These are phyloP conservation scores for Vishniacozyma victoriae DNA, from an alignment of 768 basidiomycete species.

Conservation along the genomic window DNA sequence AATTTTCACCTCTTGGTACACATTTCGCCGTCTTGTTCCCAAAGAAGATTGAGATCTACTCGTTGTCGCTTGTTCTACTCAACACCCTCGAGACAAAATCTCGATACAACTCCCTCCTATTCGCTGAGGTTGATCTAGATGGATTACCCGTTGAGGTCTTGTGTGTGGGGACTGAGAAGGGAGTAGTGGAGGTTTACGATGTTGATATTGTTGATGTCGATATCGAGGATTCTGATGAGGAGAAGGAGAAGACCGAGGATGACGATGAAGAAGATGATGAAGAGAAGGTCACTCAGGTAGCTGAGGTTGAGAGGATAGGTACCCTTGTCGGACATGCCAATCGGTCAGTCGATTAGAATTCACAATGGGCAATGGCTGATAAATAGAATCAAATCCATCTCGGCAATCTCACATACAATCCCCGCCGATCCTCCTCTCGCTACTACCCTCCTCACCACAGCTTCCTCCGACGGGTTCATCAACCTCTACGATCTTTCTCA, in stretches of 20 bases:
- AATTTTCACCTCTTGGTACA: constrained; percentile 73
- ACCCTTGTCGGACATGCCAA: constrained; percentile 75
- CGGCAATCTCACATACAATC: constrained; percentile 17
- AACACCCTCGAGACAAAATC: constrained; percentile 70
- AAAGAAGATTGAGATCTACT: constrained; percentile 72
- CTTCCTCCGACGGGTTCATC: constrained; percentile 79
- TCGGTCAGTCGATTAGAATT: constrained; percentile 56
- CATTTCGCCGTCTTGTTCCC: constrained; percentile 74
- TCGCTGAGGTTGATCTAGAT: constrained; percentile 57
- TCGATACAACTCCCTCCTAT: constrained; percentile 76
- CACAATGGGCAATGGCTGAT: constrained; percentile 1
- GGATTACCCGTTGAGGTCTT: constrained; percentile 53
- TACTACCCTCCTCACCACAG: constrained; percentile 62
- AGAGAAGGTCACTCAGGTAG: constrained; percentile 18
- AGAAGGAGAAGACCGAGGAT: constrained; percentile 24
- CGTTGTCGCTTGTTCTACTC: constrained; percentile 69
- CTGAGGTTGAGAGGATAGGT: constrained; percentile 47
- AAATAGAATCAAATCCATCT: constrained; percentile 40
- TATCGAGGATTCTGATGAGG: constrained; percentile 48
- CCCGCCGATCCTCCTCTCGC: constrained; percentile 37
- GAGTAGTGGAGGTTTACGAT: constrained; percentile 65
- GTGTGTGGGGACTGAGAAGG: constrained; percentile 83
- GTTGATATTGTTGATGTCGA: constrained; percentile 56
- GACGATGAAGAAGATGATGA: constrained; percentile 24
- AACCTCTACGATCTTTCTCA: constrained; percentile 44